Percentiles rank a stretch among this genome's conserved stretches.
Conservation (phyloP, 257 asterid species). For the Primulina tabacum region DNA sequence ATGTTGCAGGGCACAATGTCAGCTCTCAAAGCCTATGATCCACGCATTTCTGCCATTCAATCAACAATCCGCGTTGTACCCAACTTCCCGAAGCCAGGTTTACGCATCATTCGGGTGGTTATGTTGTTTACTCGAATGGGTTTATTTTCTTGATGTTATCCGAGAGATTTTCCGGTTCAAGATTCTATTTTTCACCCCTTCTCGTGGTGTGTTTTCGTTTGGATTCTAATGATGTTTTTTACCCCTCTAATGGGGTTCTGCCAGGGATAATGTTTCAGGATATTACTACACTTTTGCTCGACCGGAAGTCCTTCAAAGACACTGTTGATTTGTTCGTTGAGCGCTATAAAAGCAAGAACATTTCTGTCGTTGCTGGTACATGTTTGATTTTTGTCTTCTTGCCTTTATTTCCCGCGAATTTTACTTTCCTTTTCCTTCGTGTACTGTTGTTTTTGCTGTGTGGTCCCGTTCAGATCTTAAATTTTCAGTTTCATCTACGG, state of each 20-base stretch:
- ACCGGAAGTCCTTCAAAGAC: slow-evolving; percentile 73
- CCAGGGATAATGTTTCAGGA: slow-evolving; percentile 92
- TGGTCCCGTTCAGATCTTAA: slow-evolving; percentile 25
- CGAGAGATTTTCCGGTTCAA: not conserved
- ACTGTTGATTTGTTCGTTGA: slow-evolving; percentile 80
- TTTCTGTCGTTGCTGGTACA: slow-evolving; percentile 86
- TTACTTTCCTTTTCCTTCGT: not conserved
- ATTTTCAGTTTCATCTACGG: slow-evolving; percentile 14
- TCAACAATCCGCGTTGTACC: slow-evolving; percentile 83
- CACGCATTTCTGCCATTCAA: slow-evolving; percentile 68
- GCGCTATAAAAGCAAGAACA: slow-evolving; percentile 57
- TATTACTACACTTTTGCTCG: slow-evolving; percentile 69
- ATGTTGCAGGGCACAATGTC: slow-evolving; percentile 44
- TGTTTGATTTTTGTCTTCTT: slow-evolving; percentile 22
- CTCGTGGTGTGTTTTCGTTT: not conserved
- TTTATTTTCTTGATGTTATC: slow-evolving; percentile 1
- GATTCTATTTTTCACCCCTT: slow-evolving; percentile 3
- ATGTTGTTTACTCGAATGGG: not conserved
- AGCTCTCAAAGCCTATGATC: slow-evolving; percentile 53
- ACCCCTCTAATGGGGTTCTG: not conserved
- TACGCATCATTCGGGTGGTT: not conserved
- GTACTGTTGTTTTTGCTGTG: slow-evolving; percentile 1
- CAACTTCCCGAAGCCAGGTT: slow-evolving; percentile 72
- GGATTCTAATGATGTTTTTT: not conserved
- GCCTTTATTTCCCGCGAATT: slow-evolving; percentile 10